Evolutionary conservation across 495 filamentous ascomycete species (phyloP).

Genomic region (Hyaloscypha finlandica): DNA sequence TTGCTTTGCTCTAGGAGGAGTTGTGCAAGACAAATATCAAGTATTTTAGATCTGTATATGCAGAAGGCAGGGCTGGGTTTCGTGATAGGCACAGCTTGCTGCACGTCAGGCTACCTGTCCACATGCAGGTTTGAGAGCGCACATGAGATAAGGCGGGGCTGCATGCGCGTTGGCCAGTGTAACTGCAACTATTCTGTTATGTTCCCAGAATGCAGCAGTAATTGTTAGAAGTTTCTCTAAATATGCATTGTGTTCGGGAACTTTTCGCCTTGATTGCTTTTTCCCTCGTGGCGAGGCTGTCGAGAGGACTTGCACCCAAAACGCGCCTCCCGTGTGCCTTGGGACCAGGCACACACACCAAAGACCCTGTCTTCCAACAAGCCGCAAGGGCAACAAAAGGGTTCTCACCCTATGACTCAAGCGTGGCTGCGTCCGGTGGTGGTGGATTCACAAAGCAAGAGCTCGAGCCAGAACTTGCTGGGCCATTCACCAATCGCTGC

Average conservation of each 20-base stretch:
- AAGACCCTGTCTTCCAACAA: not conserved
- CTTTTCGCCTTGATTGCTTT: not conserved
- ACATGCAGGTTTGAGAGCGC: conserved; percentile 10
- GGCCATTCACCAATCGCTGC: not conserved
- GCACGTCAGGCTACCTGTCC: conserved; percentile 10
- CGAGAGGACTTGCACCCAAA: not conserved
- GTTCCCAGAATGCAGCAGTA: not conserved
- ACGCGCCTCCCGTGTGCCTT: not conserved
- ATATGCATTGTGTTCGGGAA: not conserved
- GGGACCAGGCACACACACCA: not conserved
- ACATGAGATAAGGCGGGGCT: conserved; percentile 10
- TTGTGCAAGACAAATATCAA: not conserved
- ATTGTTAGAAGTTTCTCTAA: not conserved
- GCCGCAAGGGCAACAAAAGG: not conserved
- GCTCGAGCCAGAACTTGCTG: not conserved
- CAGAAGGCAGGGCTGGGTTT: not conserved
- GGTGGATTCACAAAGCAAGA: not conserved
- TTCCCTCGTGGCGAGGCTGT: not conserved
- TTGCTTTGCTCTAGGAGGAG: not conserved
- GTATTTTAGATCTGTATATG: not conserved
- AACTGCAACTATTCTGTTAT: conserved; percentile 4
- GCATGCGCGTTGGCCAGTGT: not conserved
- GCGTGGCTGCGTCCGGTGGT: not conserved
- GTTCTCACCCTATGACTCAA: not conserved
- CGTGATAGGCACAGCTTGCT: not conserved